These are phyloP conservation scores for Paradendryphiella salina DNA, from an alignment of 2,329 filamentous ascomycete genomes.

Conservation along the genomic window DNA sequence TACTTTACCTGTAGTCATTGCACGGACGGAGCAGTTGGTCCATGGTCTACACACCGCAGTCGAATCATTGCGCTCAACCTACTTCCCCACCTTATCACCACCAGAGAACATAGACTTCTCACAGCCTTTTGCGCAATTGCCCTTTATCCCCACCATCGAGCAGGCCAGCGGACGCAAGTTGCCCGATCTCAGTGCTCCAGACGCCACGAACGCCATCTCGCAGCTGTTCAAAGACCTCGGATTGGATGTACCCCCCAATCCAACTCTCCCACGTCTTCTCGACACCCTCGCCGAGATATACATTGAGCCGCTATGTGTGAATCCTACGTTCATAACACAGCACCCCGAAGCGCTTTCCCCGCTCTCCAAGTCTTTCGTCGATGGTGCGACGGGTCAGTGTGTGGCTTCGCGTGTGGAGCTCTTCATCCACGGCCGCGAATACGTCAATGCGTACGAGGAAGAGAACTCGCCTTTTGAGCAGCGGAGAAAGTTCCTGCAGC, in stretches of 20 bases:
- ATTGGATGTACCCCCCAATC: constrained; percentile 55
- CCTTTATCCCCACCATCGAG: constrained; percentile 83
- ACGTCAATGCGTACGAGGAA: constrained; percentile 97
- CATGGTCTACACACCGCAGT: constrained; percentile 35
- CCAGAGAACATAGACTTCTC: constrained; percentile 61
- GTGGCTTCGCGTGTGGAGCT: constrained; percentile 84
- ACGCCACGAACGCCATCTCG: constrained; percentile 63
- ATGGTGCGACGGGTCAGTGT: constrained; percentile 66
- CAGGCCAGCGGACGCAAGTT: constrained; percentile 65
- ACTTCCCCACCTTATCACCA: constrained; percentile 40
- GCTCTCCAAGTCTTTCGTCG: constrained; percentile 81
- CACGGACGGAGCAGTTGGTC: constrained; percentile 73
- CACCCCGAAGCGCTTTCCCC: constrained; percentile 91
- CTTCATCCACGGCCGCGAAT: constrained; percentile 77
- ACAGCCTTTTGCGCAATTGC: constrained; percentile 64
- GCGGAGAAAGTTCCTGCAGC: constrained; percentile 74
- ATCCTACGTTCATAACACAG: constrained; percentile 82
- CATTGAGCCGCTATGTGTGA: constrained; percentile 74
- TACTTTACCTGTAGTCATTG: constrained; percentile 73
- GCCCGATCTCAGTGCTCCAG: constrained; percentile 55
- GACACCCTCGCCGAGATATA: constrained; percentile 77
- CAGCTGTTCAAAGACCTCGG: constrained; percentile 57
- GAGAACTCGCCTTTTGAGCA: constrained; percentile 92
- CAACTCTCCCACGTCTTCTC: constrained; percentile 70
- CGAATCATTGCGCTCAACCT: constrained; percentile 52